phyloP scores from a whole-genome alignment of 202 grass and related monocot species.

The Schoenoplectus triqueter region DNA sequence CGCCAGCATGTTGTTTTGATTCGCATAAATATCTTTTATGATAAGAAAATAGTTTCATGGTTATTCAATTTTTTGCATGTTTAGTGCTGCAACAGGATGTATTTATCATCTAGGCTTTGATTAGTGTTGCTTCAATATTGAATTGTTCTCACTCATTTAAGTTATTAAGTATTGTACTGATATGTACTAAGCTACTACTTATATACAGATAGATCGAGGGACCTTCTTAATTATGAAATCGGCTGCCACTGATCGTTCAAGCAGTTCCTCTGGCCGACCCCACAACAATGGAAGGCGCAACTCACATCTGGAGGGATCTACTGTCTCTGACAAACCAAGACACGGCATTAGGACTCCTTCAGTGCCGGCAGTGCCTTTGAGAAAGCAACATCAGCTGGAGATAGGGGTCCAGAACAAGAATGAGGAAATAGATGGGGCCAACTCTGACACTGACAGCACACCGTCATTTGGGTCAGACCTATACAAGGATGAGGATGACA shows the following conservation, averaged over 20 bases:
- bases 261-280: neutral
- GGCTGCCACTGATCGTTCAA: neutral
- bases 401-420: slow-evolving; percentile 42
- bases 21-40: neutral
- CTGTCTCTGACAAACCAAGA: neutral
- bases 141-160: neutral
- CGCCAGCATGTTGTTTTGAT: neutral
- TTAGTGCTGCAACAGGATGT: neutral
- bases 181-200: neutral
- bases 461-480: slow-evolving; percentile 79
- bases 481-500: slow-evolving; percentile 84
- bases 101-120: neutral
- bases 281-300: neutral
- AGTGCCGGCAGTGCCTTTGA: slow-evolving; percentile 46
- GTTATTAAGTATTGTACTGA: neutral
- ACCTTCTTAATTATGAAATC: neutral
- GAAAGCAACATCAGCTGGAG: slow-evolving; percentile 60
- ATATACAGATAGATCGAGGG: neutral
- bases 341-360: neutral
- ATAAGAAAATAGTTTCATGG: neutral
- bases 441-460: slow-evolving; percentile 75
- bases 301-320: too few species aligned
- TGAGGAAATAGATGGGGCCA: slow-evolving; percentile 41
- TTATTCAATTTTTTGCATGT: neutral
- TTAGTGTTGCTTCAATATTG: neutral